Base-by-base conservation (phyloP, 805 yeast genomes). In the Saccharomycopsis babjevae region DNA sequence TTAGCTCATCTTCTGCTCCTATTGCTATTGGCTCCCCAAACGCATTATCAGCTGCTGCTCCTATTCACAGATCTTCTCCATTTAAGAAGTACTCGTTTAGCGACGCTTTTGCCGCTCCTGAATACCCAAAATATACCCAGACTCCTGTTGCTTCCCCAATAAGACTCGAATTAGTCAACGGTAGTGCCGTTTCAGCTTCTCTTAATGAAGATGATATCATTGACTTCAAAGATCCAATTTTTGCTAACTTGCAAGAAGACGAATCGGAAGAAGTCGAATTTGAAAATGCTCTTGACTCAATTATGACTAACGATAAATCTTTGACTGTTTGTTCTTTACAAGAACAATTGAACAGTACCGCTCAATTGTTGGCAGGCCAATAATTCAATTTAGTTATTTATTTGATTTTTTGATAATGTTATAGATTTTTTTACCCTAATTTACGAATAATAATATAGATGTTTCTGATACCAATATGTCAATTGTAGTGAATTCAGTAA, bases 111-210 rank as follows among this genome's bases (percentile, higher is more conserved):
- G 5, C 56, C 13, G 30, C 39, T 7, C 50, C 60, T 36, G 32
- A 39, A 18, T 25, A 46, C 20, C 64, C 64, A 38, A 50, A 46
- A 30, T 25, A 59, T 16, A 6, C 64, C 10, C 39, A 25, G 5
- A 34, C 64, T 50, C 64, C 64, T 8, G 39, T 43, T 16, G 64
- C 64, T 22, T 59, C 61, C 11, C 64, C 64, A n/a, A 32, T 61
- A 1, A 56, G 46, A 36, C n/a, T 61, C 25, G 42, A 22, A 28
- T 15, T 18, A 1, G 61, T 36, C 20, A 36, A 55, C 36, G 52
- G 52, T 13, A 61, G 64, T 46, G 64, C 64, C 1, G 36, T 61
- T 20, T 61, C 61, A 6, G 50, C 61, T 28, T 62, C 64, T 39
- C 36, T 59, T 15, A 55, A 59, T 8, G 59, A 57, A 18, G 64